Conservation (phyloP, 148 eudicot genomes). For the Vaccinium corymbosum region DNA sequence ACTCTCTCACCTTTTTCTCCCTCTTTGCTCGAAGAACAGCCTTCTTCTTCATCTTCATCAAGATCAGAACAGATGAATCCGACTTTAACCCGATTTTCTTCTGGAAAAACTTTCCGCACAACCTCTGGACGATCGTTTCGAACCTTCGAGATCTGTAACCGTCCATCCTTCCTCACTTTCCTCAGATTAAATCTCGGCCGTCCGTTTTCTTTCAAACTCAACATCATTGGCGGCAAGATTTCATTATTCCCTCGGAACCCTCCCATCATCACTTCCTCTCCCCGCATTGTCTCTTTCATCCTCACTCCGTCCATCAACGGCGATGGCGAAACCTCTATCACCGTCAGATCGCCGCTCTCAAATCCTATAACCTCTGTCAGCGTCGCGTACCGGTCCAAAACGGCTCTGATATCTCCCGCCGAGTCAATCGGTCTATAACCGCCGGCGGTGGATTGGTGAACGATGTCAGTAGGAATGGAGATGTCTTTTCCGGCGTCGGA, state of each 20-base stretch:
- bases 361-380: constrained; percentile 3
- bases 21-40: neutral
- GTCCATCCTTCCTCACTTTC: constrained; percentile 20
- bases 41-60: neutral
- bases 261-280: neutral
- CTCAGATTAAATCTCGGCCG: constrained; percentile 25
- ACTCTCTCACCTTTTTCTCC: neutral
- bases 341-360: constrained; percentile 3
- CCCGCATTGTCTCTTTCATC: constrained; percentile 8
- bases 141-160: constrained; percentile 18
- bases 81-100: constrained; percentile 10
- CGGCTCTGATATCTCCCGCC: neutral
- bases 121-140: constrained; percentile 6
- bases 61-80: neutral
- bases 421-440: neutral
- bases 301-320: neutral
- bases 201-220: constrained; percentile 28
- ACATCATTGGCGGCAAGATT: constrained; percentile 24
- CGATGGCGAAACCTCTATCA: neutral
- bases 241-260: neutral
- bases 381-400: neutral
- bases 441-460: neutral
- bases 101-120: neutral
- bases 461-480: neutral
- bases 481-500: neutral